phyloP scores from a whole-genome alignment of 2,329 filamentous ascomycete genomes.

The Nemania sp. region DNA sequence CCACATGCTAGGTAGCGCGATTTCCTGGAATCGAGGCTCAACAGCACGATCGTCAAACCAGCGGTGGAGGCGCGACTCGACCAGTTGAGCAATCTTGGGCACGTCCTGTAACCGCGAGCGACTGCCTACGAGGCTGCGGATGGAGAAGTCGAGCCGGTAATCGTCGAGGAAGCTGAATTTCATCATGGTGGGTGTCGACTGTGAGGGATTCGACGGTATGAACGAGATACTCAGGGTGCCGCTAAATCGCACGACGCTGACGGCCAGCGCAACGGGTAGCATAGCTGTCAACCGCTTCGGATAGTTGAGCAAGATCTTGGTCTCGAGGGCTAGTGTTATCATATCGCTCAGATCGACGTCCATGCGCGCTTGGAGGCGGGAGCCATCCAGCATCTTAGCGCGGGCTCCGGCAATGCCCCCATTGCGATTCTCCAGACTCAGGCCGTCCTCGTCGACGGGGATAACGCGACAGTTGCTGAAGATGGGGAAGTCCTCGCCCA shows the following conservation, averaged over 20 bases:
- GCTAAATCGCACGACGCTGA: constrained; percentile 91
- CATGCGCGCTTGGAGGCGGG: constrained; percentile 88
- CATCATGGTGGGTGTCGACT: constrained; percentile 80
- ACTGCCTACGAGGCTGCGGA: constrained; percentile 77
- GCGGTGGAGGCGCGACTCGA: constrained; percentile 76
- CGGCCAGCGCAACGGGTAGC: constrained; percentile 86
- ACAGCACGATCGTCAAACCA: constrained; percentile 90
- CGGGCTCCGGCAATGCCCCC: constrained; percentile 52
- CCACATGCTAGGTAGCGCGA: constrained; percentile 81
- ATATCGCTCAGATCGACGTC: constrained; percentile 96
- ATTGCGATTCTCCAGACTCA: constrained; percentile 51
- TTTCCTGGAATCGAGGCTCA: constrained; percentile 85
- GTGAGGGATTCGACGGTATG: constrained; percentile 72
- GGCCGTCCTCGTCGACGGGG: constrained; percentile 79
- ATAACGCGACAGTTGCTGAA: constrained; percentile 98
- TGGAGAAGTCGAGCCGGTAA: constrained; percentile 81
- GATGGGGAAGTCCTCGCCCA: constrained; percentile 97
- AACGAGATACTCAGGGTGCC: constrained; percentile 93
- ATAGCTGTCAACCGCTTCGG: constrained; percentile 87
- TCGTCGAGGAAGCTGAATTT: constrained; percentile 93
- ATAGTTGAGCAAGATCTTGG: constrained; percentile 91
- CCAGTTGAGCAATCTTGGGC: constrained; percentile 83
- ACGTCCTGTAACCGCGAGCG: constrained; percentile 82
- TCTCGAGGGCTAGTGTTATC: constrained; percentile 92
- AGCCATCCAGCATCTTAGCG: constrained; percentile 61